These are phyloP conservation scores for Trichophyton verrucosum DNA, from an alignment of 2,329 filamentous ascomycete species.

Conservation along the genomic window DNA sequence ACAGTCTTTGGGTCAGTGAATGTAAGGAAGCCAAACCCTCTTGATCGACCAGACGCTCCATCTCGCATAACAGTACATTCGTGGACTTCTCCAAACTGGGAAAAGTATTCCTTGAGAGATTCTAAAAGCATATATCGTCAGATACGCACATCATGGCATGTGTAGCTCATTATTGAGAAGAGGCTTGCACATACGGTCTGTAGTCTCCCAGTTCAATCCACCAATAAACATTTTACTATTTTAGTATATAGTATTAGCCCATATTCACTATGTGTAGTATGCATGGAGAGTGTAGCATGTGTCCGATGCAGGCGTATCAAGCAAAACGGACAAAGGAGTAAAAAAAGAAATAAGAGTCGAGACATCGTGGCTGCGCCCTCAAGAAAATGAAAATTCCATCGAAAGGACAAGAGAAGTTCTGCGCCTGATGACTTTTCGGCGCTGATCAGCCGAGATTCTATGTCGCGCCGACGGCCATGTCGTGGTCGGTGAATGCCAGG, in stretches of 20 bases:
- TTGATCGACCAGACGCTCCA: slow-evolving; percentile 79
- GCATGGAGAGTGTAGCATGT: not conserved
- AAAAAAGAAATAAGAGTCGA: not conserved
- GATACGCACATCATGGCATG: slow-evolving; percentile 8
- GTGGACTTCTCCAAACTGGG: slow-evolving; percentile 90
- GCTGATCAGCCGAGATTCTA: too few species aligned
- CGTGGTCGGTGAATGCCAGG: not conserved
- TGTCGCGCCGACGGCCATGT: not conserved
- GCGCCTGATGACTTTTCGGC: not conserved
- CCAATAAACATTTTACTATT: slow-evolving; percentile 99
- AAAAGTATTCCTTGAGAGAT: slow-evolving; percentile 92
- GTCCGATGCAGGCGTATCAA: not conserved
- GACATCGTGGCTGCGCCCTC: not conserved
- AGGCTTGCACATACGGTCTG: slow-evolving; percentile 61
- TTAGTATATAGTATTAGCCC: slow-evolving; percentile 23
- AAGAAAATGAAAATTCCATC: not conserved
- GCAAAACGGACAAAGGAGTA: not conserved
- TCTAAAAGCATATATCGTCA: slow-evolving; percentile 43
- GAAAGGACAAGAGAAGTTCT: not conserved
- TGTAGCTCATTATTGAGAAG: slow-evolving; percentile 4
- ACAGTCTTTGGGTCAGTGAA: slow-evolving; percentile 97
- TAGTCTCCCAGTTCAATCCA: slow-evolving; percentile 97
- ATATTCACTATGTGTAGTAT: not conserved
- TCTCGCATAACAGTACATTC: slow-evolving; percentile 99
- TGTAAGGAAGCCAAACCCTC: slow-evolving; percentile 93